Evolutionary conservation across 2,329 filamentous ascomycete species (phyloP), one percentile per base, ranked within the genome.

Genomic region (Beauveria sp.): DNA sequence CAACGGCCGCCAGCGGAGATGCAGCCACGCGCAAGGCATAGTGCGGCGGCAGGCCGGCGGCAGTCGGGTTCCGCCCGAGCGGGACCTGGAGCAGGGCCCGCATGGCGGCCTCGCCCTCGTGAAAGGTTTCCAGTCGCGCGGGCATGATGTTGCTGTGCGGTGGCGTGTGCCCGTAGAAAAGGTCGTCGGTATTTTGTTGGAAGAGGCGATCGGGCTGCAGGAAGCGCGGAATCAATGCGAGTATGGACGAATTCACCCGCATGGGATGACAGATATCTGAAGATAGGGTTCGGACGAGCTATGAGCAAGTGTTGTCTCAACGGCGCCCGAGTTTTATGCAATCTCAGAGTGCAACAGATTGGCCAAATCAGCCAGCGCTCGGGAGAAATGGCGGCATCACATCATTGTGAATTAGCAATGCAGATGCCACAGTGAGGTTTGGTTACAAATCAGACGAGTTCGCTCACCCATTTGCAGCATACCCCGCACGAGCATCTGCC

Each of bases 1-100:
- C 91, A 20, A 96, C 74, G 0, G 89, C 90, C 16, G 95, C 77
- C 8, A 95, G 77, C 1, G 89, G 86, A 0, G 85, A 86, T 18
- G 75, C 75, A 56, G 81, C 78, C 3, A 92, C 79, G 64, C 89
- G 81, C 64, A 79, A 76, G 1, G 79, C 83, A 24, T 88, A 87
- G 18, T 83, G 79, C 5, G 79, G 77, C 0, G 85, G 85, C 1
- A 95, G 79, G 59, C 84, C 85, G 1, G 81, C 77, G 1, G 80
- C 74, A 0, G 88, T 92, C 0, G 90, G 90, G 68, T 95, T 93
- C 53, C 83, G 79, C 18, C 62, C 64, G 18, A 66, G 70, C 0
- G 87, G 85, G 0, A 87, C 77, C 40, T 77, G 80, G 62, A 93
- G 80, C 5, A 87, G 77, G 18, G 75, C 71, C 62, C 88, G 88